Conservation (phyloP, 2,329 filamentous ascomycete genomes). For the Fusarium armeniacum region DNA sequence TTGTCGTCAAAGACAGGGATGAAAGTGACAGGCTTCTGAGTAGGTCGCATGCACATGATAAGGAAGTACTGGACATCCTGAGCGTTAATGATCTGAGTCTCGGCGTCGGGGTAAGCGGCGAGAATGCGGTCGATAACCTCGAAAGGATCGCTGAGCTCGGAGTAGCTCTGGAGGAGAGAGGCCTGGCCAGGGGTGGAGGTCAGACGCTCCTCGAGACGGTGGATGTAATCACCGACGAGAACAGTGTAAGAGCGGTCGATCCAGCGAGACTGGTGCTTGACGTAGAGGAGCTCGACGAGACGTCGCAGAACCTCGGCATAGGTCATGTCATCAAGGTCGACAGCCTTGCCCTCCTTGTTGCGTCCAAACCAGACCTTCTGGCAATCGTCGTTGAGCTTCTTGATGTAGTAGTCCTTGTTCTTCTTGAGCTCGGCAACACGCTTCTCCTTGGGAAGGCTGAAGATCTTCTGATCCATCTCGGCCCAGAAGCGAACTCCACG, state of each 20-base stretch:
- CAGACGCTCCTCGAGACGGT: conserved; percentile 96
- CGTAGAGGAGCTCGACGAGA: conserved; percentile 90
- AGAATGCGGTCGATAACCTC: conserved; percentile 83
- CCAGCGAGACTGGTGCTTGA: conserved; percentile 92
- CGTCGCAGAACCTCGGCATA: conserved; percentile 89
- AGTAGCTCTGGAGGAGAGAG: conserved; percentile 90
- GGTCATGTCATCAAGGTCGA: conserved; percentile 96
- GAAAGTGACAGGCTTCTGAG: conserved; percentile 97
- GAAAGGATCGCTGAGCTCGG: conserved; percentile 88
- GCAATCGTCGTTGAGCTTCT: conserved; percentile 95
- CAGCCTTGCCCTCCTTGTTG: conserved; percentile 82
- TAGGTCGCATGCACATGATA: conserved; percentile 88
- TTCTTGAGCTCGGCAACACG: conserved; percentile 89
- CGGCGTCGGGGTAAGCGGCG: conserved; percentile 85
- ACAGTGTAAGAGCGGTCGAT: conserved; percentile 87
- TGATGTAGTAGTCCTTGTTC: conserved; percentile 90
- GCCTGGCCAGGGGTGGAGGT: conserved; percentile 77
- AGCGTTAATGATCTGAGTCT: conserved; percentile 93
- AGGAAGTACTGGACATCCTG: conserved; percentile 99
- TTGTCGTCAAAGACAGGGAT: conserved; percentile 96
- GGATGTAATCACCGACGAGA: conserved; percentile 94
- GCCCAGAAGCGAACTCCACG: conserved; percentile 97
- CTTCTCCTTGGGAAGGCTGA: conserved; percentile 95
- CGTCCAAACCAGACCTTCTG: conserved; percentile 97
- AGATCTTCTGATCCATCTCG: conserved; percentile 99